These are phyloP conservation scores for Aspergillus cejpii DNA, from an alignment of 2,329 filamentous ascomycete species.

Conservation along the genomic window DNA sequence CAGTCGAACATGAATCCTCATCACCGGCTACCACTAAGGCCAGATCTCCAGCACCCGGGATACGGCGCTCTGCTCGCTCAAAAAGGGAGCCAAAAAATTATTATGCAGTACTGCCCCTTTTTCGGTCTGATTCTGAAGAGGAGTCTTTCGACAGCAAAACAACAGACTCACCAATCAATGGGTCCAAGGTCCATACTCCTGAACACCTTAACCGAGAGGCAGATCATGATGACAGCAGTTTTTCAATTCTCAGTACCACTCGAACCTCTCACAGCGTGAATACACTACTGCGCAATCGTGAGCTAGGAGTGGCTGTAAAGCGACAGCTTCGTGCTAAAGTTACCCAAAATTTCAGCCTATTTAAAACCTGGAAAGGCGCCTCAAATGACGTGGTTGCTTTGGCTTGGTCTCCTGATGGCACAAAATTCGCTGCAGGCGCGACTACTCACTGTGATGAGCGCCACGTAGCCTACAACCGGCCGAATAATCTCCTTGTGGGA, in stretches of 20 bases:
- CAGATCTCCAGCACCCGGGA: constrained; percentile 2
- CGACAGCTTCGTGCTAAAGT: constrained; percentile 20
- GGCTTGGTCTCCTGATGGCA: constrained; percentile 52
- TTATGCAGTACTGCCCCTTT: constrained; percentile 19
- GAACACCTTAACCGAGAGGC: background rate
- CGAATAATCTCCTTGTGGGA: constrained; percentile 52
- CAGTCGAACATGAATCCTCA: background rate
- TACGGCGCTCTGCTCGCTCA: constrained; percentile 26
- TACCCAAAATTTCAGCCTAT: constrained; percentile 38
- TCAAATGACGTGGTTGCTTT: constrained; percentile 53
- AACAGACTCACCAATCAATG: background rate
- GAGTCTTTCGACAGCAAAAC: constrained; percentile 2
- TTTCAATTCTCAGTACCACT: background rate
- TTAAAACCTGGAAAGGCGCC: constrained; percentile 49
- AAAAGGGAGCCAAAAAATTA: constrained; percentile 29
- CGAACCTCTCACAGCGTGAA: constrained; percentile 5
- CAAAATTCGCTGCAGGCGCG: constrained; percentile 51
- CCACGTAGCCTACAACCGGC: constrained; percentile 56
- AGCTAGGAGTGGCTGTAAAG: constrained; percentile 20
- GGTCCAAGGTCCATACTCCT: background rate
- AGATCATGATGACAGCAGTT: background rate
- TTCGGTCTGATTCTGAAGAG: constrained; percentile 12
- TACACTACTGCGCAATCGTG: constrained; percentile 26
- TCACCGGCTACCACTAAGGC: background rate
- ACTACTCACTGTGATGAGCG: constrained; percentile 50